Evolutionary conservation across 2,329 filamentous ascomycete species (phyloP).

Genomic region (Penicillium sp.): DNA sequence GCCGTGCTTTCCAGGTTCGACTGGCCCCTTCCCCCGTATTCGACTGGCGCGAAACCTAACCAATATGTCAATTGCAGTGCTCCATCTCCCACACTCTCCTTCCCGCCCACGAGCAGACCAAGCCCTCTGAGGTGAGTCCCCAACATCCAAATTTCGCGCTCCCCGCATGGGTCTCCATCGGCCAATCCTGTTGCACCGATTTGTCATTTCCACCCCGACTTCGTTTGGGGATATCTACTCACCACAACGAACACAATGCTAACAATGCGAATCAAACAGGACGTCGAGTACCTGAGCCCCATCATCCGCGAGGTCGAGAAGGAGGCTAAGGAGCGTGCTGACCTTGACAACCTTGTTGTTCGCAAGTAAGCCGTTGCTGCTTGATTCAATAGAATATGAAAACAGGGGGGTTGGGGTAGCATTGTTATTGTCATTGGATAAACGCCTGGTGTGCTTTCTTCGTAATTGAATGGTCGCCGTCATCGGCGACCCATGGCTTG

Average conservation of each 20-base stretch:
- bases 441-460: slow-evolving; percentile 20
- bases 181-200: slow-evolving; percentile 38
- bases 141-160: slow-evolving; percentile 13
- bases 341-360: slow-evolving; percentile 65
- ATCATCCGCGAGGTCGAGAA: slow-evolving; percentile 68
- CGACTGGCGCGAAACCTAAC: slow-evolving; percentile 18
- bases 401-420: slow-evolving; percentile 22
- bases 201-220: slow-evolving; percentile 26
- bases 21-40: slow-evolving; percentile 5
- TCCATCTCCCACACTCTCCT: slow-evolving; percentile 65
- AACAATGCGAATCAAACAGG: slow-evolving; percentile 46
- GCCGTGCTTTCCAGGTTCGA: slow-evolving; percentile 83
- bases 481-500: slow-evolving; percentile 23
- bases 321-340: slow-evolving; percentile 64
- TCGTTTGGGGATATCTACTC: neutral
- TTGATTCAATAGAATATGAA: slow-evolving; percentile 20
- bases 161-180: slow-evolving; percentile 26
- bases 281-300: slow-evolving; percentile 62
- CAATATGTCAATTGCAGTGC: slow-evolving; percentile 47
- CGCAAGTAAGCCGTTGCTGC: slow-evolving; percentile 39
- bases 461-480: slow-evolving; percentile 23
- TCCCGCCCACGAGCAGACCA: slow-evolving; percentile 64
- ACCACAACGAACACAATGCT: slow-evolving; percentile 9
- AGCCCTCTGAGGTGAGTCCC: slow-evolving; percentile 59
- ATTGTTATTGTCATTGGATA: slow-evolving; percentile 18